Conservation (phyloP, 1,139 yeast genomes). For the Hanseniaspora uvarum region DNA sequence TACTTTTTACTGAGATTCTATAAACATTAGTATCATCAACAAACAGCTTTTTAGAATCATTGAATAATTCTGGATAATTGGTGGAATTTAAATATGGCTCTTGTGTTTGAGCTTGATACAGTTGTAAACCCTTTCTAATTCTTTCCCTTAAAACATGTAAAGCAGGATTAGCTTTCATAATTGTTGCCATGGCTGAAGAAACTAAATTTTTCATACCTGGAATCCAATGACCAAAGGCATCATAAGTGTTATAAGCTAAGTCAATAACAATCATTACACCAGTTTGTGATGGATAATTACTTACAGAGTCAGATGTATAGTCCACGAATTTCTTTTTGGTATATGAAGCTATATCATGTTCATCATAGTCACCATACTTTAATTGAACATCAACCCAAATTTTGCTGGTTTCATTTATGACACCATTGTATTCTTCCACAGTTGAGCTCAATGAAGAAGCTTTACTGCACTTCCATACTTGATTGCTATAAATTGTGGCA, state of each 20-base stretch:
- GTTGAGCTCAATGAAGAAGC: constrained; percentile 69
- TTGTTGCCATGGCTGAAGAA: constrained; percentile 86
- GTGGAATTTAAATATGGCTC: constrained; percentile 83
- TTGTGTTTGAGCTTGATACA: constrained; percentile 87
- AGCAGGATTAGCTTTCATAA: constrained; percentile 93
- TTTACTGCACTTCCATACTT: constrained; percentile 73
- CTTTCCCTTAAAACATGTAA: constrained; percentile 84
- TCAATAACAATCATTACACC: constrained; percentile 88
- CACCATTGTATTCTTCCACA: constrained; percentile 37
- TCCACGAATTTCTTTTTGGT: constrained; percentile 88
- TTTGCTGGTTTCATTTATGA: constrained; percentile 44
- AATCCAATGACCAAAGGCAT: constrained; percentile 96
- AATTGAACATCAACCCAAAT: constrained; percentile 94
- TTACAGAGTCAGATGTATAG: constrained; percentile 77
- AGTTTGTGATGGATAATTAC: constrained; percentile 85
- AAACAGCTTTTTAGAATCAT: constrained; percentile 69
- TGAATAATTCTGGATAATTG: constrained; percentile 83
- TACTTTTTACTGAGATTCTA: constrained; percentile 84
- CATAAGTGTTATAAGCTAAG: constrained; percentile 90
- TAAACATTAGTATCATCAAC: constrained; percentile 91
- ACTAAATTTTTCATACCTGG: constrained; percentile 84
- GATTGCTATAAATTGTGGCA: constrained; percentile 61
- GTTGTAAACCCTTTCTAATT: constrained; percentile 83
- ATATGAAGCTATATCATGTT: constrained; percentile 91
- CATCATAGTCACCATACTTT: constrained; percentile 93